phyloP scores from a whole-genome alignment of 163 green algal species.

The Picocystis sp. region DNA sequence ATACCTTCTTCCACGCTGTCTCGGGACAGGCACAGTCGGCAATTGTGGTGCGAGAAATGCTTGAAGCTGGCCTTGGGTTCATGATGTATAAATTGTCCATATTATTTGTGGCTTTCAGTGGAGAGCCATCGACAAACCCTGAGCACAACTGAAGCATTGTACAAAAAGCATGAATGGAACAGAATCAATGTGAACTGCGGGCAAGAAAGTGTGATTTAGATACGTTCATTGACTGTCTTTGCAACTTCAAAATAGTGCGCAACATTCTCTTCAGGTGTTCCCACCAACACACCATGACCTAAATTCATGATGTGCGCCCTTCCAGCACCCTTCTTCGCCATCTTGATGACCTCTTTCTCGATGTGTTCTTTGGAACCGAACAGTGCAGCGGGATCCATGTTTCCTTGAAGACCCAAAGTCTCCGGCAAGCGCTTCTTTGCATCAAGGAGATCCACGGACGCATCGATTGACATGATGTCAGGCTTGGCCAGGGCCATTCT shows the following conservation, averaged over 20 bases:
- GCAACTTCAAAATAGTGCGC: slow-evolving; percentile 64
- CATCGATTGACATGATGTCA: slow-evolving; percentile 32
- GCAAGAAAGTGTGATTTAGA: too few species aligned
- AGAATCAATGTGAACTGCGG: too few species aligned
- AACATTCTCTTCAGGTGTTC: slow-evolving; percentile 82
- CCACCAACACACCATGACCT: slow-evolving; percentile 84
- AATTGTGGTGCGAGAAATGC: too few species aligned
- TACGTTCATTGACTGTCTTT: slow-evolving; percentile 1
- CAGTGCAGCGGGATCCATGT: slow-evolving; percentile 85
- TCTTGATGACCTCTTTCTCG: slow-evolving; percentile 55
- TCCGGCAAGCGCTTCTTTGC: background rate
- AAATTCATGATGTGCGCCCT: slow-evolving; percentile 78
- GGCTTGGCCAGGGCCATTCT: slow-evolving; percentile 63
- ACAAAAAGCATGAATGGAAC: too few species aligned
- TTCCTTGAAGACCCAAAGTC: slow-evolving; percentile 45
- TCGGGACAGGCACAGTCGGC: too few species aligned
- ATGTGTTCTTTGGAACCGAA: slow-evolving; percentile 68
- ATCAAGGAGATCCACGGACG: slow-evolving; percentile 4
- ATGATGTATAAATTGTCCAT: too few species aligned
- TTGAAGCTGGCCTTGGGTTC: too few species aligned
- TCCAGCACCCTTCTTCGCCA: slow-evolving; percentile 27
- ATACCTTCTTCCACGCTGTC: too few species aligned
- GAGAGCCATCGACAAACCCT: too few species aligned
- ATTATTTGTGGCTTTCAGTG: too few species aligned
- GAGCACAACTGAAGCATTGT: too few species aligned